A percentile compares a stretch with the other conserved stretches of the same genome.
These are phyloP conservation scores for Prinsepia uniflora DNA, from an alignment of 306 rosid genomes.

Conservation along the genomic window DNA sequence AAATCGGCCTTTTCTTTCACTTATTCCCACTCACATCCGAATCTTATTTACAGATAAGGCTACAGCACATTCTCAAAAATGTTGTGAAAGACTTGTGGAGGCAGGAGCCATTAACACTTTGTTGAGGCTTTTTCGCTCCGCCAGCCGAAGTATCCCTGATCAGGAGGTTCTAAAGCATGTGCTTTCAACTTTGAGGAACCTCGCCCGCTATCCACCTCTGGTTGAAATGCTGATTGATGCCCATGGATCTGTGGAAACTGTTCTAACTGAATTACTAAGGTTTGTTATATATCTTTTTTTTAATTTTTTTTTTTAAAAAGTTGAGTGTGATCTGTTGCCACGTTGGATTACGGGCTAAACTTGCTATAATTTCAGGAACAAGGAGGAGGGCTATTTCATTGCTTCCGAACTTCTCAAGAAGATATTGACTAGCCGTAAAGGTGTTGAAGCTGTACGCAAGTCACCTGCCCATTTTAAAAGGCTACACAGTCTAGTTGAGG, in stretches of 20 bases:
- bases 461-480: slow-evolving; percentile 62
- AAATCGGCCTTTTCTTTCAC: not conserved
- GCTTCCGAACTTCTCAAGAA: slow-evolving; percentile 69
- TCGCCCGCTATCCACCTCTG: slow-evolving; percentile 73
- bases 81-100: slow-evolving; percentile 83
- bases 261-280: slow-evolving; percentile 70
- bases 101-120: slow-evolving; percentile 74
- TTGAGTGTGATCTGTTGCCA: not conserved
- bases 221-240: slow-evolving; percentile 54
- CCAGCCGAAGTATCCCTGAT: slow-evolving; percentile 89
- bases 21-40: not conserved
- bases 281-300: slow-evolving; percentile 14
- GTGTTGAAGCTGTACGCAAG: slow-evolving; percentile 51
- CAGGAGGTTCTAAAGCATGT: slow-evolving; percentile 73
- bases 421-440: slow-evolving; percentile 53
- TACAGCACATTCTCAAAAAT: slow-evolving; percentile 74
- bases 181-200: slow-evolving; percentile 74
- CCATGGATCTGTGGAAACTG: slow-evolving; percentile 47
- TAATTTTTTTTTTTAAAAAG: not conserved
- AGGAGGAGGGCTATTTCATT: slow-evolving; percentile 73
- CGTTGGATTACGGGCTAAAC: not conserved
- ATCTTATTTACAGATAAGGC: slow-evolving; percentile 57
- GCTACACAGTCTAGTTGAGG: slow-evolving; percentile 64
- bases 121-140: slow-evolving; percentile 63
- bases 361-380: slow-evolving; percentile 51